Percentiles rank a stretch among this genome's conserved stretches.
These are phyloP conservation scores for Cladorrhinum samala DNA, from an alignment of 495 filamentous ascomycete species.

Conservation along the genomic window DNA sequence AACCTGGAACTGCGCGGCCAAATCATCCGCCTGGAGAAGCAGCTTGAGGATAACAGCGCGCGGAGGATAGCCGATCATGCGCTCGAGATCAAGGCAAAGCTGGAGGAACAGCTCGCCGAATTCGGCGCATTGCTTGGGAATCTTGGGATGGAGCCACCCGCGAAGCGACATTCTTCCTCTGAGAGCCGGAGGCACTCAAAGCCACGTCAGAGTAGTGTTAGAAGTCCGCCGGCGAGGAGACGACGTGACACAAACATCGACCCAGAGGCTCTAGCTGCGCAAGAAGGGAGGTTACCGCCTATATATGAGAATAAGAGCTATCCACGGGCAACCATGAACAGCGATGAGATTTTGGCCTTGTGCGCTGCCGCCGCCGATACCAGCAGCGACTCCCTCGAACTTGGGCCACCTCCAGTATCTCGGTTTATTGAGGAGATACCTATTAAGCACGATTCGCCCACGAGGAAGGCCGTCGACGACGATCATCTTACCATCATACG, in stretches of 20 bases:
- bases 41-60: conserved; percentile 46
- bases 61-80: conserved; percentile 55
- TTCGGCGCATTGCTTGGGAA: conserved; percentile 57
- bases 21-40: conserved; percentile 65
- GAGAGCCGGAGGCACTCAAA: conserved; percentile 23
- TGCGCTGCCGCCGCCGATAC: conserved; percentile 41
- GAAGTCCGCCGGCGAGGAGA: conserved; percentile 35
- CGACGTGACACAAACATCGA: conserved; percentile 46
- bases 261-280: conserved; percentile 45
- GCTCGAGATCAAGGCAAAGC: conserved; percentile 58
- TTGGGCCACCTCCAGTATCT: conserved; percentile 60
- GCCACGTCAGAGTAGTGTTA: conserved; percentile 24
- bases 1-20: conserved; percentile 80
- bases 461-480: conserved; percentile 14
- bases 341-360: conserved; percentile 43
- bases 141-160: conserved; percentile 47
- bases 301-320: conserved; percentile 80
- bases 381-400: conserved; percentile 54
- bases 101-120: conserved; percentile 65
- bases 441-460: conserved; percentile 47
- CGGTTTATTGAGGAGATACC: conserved; percentile 58
- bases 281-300: conserved; percentile 66
- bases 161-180: conserved; percentile 33
- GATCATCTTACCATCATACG: conserved; percentile 1
- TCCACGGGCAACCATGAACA: conserved; percentile 63